Conservation (phyloP, 139 green algal species). For the Pleodorina starrii region DNA sequence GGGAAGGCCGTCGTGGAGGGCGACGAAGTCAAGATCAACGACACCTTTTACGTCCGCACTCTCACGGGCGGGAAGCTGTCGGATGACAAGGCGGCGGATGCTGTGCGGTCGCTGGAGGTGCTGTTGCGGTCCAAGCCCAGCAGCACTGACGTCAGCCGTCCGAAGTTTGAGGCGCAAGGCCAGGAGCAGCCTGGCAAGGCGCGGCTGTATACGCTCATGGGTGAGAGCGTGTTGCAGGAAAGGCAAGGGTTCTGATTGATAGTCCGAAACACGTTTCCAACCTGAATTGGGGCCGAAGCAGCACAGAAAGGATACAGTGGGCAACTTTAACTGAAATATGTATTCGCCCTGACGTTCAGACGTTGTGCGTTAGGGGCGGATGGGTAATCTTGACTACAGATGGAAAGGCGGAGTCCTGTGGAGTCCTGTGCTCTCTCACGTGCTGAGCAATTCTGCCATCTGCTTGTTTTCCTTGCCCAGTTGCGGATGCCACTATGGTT, state of each 20-base stretch:
- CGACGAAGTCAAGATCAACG: constrained; percentile 64
- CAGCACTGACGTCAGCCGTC: constrained; percentile 23
- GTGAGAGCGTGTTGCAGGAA: constrained; percentile 48
- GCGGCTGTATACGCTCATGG: constrained; percentile 89
- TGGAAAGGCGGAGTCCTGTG: too few species aligned
- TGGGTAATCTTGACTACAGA: too few species aligned
- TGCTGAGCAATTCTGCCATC: too few species aligned
- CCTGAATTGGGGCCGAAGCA: too few species aligned
- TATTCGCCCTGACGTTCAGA: too few species aligned
- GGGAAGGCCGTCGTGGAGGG: constrained; percentile 71
- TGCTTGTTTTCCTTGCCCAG: too few species aligned
- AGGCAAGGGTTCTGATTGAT: not conserved
- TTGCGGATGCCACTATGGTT: too few species aligned
- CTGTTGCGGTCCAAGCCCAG: constrained; percentile 53
- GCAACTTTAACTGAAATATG: too few species aligned
- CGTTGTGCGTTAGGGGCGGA: too few species aligned
- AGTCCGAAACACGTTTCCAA: not conserved
- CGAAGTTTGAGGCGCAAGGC: constrained; percentile 60
- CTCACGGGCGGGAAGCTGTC: constrained; percentile 74
- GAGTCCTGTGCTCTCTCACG: too few species aligned
- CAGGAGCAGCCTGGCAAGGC: constrained; percentile 56
- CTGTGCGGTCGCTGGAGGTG: constrained; percentile 73
- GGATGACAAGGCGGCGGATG: constrained; percentile 61
- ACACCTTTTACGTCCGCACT: constrained; percentile 90
- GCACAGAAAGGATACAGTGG: too few species aligned